Evolutionary conservation across 331 rosid species (phyloP), one percentile per base, ranked within the genome.

Genomic region (Malus hybrid): DNA sequence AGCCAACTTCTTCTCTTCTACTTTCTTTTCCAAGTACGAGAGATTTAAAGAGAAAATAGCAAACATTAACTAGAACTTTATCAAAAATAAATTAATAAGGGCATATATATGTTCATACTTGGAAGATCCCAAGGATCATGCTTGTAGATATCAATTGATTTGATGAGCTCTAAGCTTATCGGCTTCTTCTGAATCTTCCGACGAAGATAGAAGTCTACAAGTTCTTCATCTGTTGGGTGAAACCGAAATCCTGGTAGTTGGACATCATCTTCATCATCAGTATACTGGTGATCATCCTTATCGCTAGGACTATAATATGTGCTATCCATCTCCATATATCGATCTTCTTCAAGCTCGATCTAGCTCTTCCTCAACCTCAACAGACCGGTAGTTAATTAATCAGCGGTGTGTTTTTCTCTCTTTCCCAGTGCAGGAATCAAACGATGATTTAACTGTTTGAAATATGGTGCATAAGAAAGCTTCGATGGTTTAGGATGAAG

Each of bases 61-160:
- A 24, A 29, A 31, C 3, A 28, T 39, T 14, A 48, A 48, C 6
- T 15, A 48, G n/a, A 50, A 15, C 6, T 15, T 50, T 50, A 50
- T 18, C 16, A 33, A 34, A 34, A 5, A 5, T 34, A 4, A 20
- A 34, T 66, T 5, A 36, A 56, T 18, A 1, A 15, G 56, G 15
- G 3, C 19, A 64, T 16, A 61, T 18, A 46, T 5, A 27, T 16
- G n/a, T 59, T 36, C 89, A 48, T 91, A 93, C 98, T 84, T 78
- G 97, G 94, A 86, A 93, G 98, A 87, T 90, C 97, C 97, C 98
- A 91, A 52, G 98, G 98, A 69, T 93, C 96, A 34, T 86, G 71
- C 77, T 88, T 88, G 88, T 93, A 93, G 78, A 93, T 93, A 67
- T 93, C 97, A 77, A 91, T 86, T 79, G 91, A 83, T 74, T 91